phyloP scores from a whole-genome alignment of 768 basidiomycete species.

The Gloeostereum incarnatum region DNA sequence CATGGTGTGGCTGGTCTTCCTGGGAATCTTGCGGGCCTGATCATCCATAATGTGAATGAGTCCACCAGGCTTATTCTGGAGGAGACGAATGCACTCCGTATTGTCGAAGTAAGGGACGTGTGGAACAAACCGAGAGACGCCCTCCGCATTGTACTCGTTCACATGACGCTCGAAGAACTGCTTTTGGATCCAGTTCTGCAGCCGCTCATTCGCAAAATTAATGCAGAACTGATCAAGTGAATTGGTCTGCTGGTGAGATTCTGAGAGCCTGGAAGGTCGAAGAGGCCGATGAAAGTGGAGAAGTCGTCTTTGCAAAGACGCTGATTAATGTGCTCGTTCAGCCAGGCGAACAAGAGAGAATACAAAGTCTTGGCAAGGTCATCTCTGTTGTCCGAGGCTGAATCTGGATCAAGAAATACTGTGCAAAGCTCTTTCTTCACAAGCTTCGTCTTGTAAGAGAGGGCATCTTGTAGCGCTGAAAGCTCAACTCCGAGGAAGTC shows the following conservation, averaged over 20 bases:
- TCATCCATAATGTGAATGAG: slow-evolving; percentile 98
- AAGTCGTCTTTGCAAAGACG: slow-evolving; percentile 93
- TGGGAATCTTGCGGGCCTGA: slow-evolving; percentile 75
- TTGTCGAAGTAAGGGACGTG: slow-evolving; percentile 83
- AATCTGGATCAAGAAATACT: slow-evolving; percentile 91
- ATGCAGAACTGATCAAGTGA: slow-evolving; percentile 94
- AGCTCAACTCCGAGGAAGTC: slow-evolving; percentile 86
- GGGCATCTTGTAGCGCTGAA: slow-evolving; percentile 60
- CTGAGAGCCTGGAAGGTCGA: slow-evolving; percentile 91
- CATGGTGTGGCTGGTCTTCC: slow-evolving; percentile 93
- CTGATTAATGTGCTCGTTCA: slow-evolving; percentile 95
- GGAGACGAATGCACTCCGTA: slow-evolving; percentile 75
- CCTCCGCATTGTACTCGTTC: slow-evolving; percentile 78
- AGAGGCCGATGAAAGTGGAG: slow-evolving; percentile 82
- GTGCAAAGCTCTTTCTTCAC: slow-evolving; percentile 97
- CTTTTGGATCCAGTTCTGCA: slow-evolving; percentile 78
- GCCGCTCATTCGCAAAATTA: slow-evolving; percentile 92
- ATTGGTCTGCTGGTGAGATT: slow-evolving; percentile 81
- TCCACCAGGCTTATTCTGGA: slow-evolving; percentile 84
- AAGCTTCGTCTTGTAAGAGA: slow-evolving; percentile 89
- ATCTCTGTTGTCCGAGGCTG: slow-evolving; percentile 87
- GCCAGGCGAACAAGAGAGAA: slow-evolving; percentile 90
- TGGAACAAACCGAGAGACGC: slow-evolving; percentile 61
- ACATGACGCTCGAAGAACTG: slow-evolving; percentile 74
- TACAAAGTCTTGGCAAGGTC: slow-evolving; percentile 92